These are phyloP conservation scores for Boletellus deceptivus DNA, from an alignment of 1,284 basidiomycete genomes.

Conservation along the genomic window DNA sequence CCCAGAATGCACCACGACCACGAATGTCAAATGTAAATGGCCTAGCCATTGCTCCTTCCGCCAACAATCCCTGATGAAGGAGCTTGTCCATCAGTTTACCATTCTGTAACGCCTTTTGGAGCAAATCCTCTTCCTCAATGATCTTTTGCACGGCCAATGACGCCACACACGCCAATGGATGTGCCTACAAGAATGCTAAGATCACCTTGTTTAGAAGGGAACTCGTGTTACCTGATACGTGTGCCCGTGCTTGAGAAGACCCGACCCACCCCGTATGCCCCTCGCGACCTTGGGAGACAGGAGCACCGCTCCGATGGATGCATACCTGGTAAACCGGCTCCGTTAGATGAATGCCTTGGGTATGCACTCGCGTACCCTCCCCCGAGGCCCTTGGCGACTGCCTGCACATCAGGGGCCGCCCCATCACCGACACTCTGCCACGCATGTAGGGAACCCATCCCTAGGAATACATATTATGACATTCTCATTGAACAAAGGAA, in stretches of 20 bases:
- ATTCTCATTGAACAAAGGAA: not conserved
- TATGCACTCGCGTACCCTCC: constrained; percentile 58
- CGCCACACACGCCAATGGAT: constrained; percentile 74
- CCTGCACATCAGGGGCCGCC: constrained; percentile 76
- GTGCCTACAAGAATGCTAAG: constrained; percentile 43
- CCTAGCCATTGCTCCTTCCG: constrained; percentile 53
- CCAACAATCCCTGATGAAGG: constrained; percentile 52
- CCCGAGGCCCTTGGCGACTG: constrained; percentile 82
- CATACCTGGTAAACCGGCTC: constrained; percentile 52
- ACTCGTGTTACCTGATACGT: constrained; percentile 67
- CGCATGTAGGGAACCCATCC: constrained; percentile 81
- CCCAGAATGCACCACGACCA: constrained; percentile 81
- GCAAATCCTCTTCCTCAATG: constrained; percentile 64
- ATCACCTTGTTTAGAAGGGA: not conserved
- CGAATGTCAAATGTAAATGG: constrained; percentile 74
- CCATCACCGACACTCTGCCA: constrained; percentile 84
- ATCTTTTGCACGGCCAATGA: constrained; percentile 78
- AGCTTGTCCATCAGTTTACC: constrained; percentile 61
- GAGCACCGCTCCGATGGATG: constrained; percentile 78
- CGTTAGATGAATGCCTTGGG: constrained; percentile 4
- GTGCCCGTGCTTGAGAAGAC: constrained; percentile 80
- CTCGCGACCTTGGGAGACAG: constrained; percentile 70
- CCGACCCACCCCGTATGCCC: constrained; percentile 63
- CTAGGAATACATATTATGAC: constrained; percentile 35
- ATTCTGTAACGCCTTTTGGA: constrained; percentile 61